Conservation (phyloP, 352 stramenopile genomes). For the Phytophthora megakarya region DNA sequence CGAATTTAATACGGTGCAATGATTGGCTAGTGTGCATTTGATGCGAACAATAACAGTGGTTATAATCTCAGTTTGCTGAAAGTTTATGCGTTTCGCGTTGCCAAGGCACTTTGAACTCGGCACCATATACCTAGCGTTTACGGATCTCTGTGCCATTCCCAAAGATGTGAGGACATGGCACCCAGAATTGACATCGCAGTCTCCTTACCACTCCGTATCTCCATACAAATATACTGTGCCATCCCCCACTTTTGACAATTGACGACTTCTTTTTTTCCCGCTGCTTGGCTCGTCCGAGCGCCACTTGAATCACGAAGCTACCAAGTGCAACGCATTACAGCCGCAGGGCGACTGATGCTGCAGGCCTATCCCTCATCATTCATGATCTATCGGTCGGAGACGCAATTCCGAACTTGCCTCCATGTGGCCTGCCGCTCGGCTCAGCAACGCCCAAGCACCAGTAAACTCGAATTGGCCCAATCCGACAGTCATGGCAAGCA, state of each 20-base stretch:
- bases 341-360: conserved; percentile 12
- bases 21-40: conserved; percentile 2
- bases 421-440: conserved; percentile 22
- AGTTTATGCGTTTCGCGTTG: conserved; percentile 10
- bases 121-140: conserved; percentile 11
- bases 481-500: not conserved
- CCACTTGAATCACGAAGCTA: conserved; percentile 35
- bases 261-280: conserved; percentile 28
- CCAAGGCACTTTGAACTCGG: conserved; percentile 7
- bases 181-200: not conserved
- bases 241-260: not conserved
- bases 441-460: conserved; percentile 5
- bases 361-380: conserved; percentile 15
- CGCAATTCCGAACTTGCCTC: conserved; percentile 31
- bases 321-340: conserved; percentile 30
- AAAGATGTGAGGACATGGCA: conserved; percentile 19
- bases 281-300: conserved; percentile 15
- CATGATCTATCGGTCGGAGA: conserved; percentile 14
- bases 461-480: conserved; percentile 2
- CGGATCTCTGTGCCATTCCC: not conserved
- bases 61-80: not conserved
- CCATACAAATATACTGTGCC: conserved; percentile 1
- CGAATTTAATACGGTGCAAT: not conserved
- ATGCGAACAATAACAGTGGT: not conserved
- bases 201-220: conserved; percentile 18